A percentile compares a stretch with the other conserved stretches of the same genome.
Evolutionary conservation across 257 asterid species (phyloP).

Genomic region (Lycium ferocissimum): DNA sequence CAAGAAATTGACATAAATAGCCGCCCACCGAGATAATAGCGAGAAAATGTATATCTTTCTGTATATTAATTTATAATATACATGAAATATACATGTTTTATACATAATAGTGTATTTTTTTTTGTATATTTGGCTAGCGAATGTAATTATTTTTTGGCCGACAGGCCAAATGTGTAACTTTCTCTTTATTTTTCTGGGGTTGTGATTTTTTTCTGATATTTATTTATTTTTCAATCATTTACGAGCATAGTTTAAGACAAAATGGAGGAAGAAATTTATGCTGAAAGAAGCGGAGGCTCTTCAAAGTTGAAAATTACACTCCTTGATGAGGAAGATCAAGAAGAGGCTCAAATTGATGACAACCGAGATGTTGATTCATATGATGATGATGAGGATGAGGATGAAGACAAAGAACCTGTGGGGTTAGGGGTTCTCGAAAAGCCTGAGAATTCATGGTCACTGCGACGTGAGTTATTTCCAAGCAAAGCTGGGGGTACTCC

Average conservation of each 20-base stretch:
- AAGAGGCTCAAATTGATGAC: slow-evolving; percentile 49
- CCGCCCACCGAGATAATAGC: too few relatives aligned
- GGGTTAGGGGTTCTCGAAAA: slow-evolving; percentile 78
- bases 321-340: slow-evolving; percentile 64
- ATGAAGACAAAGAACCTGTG: slow-evolving; percentile 63
- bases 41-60: too few relatives aligned
- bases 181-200: neutral
- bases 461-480: slow-evolving; percentile 77
- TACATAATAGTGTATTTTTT: too few relatives aligned
- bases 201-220: neutral
- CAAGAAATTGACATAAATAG: too few relatives aligned
- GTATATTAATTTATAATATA: too few relatives aligned
- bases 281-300: slow-evolving; percentile 37
- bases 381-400: slow-evolving; percentile 59
- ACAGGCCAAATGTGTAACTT: too few relatives aligned
- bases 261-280: slow-evolving; percentile 47
- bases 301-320: slow-evolving; percentile 53
- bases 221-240: neutral
- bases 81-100: too few relatives aligned
- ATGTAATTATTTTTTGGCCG: too few relatives aligned
- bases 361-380: slow-evolving; percentile 45
- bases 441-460: slow-evolving; percentile 67
- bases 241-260: neutral
- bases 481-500: slow-evolving; percentile 98
- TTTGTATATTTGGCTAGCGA: neutral